Evolutionary conservation across 1,284 basidiomycete genomes (phyloP).

Genomic region (Mycena citricolor): DNA sequence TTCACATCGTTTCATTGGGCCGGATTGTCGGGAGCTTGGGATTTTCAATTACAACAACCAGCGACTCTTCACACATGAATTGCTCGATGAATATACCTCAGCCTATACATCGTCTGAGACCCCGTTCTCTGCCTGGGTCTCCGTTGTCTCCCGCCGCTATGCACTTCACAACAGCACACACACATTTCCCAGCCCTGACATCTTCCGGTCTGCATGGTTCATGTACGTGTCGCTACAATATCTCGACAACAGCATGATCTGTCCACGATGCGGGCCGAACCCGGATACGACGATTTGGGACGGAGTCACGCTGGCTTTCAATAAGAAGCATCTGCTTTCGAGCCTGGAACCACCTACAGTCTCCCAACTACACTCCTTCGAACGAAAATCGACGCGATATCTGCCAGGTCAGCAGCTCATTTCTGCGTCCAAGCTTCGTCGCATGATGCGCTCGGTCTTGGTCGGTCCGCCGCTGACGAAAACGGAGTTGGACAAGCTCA

Average conservation of each 20-base stretch:
- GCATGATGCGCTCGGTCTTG: conserved; percentile 7
- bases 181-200: conserved; percentile 26
- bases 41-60: conserved; percentile 33
- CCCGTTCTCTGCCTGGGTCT: conserved; percentile 29
- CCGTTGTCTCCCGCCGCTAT: conserved; percentile 18
- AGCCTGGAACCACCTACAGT: conserved; percentile 28
- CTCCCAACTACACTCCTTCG: conserved; percentile 9
- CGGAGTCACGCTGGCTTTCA: conserved; percentile 29
- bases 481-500: too few relatives aligned
- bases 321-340: conserved; percentile 24
- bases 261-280: conserved; percentile 24
- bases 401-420: conserved; percentile 8
- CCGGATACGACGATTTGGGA: conserved; percentile 30
- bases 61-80: conserved; percentile 28
- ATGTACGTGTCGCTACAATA: conserved; percentile 25
- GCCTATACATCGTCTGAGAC: conserved; percentile 30
- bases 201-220: conserved; percentile 31
- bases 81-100: conserved; percentile 32
- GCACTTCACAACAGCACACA: conserved; percentile 1
- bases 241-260: conserved; percentile 26
- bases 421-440: background rate
- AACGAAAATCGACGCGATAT: conserved; percentile 4
- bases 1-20: conserved; percentile 23
- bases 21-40: conserved; percentile 26
- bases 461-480: conserved; percentile 5